phyloP scores from a whole-genome alignment of 1,284 basidiomycete species.

The Pseudozyma hubeiensis region DNA sequence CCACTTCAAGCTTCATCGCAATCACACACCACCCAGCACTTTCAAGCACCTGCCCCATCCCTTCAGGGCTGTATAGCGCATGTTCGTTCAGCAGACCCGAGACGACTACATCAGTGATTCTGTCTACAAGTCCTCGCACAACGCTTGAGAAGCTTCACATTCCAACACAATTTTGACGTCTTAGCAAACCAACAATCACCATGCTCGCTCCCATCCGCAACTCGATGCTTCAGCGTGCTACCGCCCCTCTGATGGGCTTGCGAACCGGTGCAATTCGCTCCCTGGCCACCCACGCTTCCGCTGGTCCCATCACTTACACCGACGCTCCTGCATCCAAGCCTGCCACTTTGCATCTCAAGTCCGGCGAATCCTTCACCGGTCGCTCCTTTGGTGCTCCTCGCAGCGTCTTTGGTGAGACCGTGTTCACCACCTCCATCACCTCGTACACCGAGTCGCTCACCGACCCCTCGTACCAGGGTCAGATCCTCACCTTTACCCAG shows the following conservation, averaged over 20 bases:
- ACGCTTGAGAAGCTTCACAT: slow-evolving; percentile 34
- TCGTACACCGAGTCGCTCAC: slow-evolving; percentile 99
- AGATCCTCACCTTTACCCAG: slow-evolving; percentile 97
- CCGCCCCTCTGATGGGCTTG: slow-evolving; percentile 17
- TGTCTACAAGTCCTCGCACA: slow-evolving; percentile 57
- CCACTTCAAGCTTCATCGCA: neutral
- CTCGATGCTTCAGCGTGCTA: slow-evolving; percentile 43
- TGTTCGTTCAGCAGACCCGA: slow-evolving; percentile 62
- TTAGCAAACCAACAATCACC: slow-evolving; percentile 1
- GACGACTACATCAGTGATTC: slow-evolving; percentile 67
- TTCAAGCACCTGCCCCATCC: slow-evolving; percentile 2
- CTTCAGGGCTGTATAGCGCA: slow-evolving; percentile 51
- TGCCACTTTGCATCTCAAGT: slow-evolving; percentile 90
- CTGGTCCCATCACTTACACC: slow-evolving; percentile 56
- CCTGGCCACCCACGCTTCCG: slow-evolving; percentile 32
- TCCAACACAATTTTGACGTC: slow-evolving; percentile 19
- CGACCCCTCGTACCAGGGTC: slow-evolving; percentile 96
- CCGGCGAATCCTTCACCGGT: slow-evolving; percentile 90
- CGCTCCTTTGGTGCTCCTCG: slow-evolving; percentile 88
- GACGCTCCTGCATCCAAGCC: slow-evolving; percentile 71
- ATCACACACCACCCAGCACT: neutral
- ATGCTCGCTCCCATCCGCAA: slow-evolving; percentile 43
- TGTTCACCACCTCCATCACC: slow-evolving; percentile 98
- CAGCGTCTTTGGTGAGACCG: slow-evolving; percentile 94
- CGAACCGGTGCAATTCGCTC: slow-evolving; percentile 23